Evolutionary conservation across 1,284 basidiomycete species (phyloP).

Genomic region (Porodaedalea pini): DNA sequence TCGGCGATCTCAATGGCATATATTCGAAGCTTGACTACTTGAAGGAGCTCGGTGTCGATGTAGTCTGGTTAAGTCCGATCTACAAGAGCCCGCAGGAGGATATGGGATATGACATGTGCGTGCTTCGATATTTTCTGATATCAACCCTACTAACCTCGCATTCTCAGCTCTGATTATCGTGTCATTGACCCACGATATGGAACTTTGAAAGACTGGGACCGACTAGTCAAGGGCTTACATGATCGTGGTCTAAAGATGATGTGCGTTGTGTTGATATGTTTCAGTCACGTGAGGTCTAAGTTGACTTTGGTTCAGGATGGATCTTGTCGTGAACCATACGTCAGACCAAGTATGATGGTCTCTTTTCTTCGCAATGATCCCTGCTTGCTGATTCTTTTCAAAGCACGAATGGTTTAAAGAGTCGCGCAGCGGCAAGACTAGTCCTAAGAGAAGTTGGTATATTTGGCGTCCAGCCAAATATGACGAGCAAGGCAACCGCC

Average conservation of each 20-base stretch:
- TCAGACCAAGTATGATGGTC: conserved; percentile 54
- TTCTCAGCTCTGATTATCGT: conserved; percentile 60
- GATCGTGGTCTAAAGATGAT: conserved; percentile 68
- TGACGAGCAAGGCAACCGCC: conserved; percentile 47
- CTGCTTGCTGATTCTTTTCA: not conserved
- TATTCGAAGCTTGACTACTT: conserved; percentile 65
- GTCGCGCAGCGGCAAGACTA: conserved; percentile 55
- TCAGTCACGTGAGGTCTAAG: conserved; percentile 11
- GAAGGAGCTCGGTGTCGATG: conserved; percentile 65
- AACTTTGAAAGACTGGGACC: conserved; percentile 70
- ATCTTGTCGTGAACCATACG: conserved; percentile 80
- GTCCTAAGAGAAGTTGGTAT: conserved; percentile 70
- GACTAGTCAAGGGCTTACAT: conserved; percentile 56
- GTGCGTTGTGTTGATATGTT: conserved; percentile 32
- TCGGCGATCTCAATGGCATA: conserved; percentile 75
- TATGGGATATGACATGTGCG: conserved; percentile 71
- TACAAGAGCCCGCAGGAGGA: conserved; percentile 68
- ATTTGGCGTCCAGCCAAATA: conserved; percentile 67
- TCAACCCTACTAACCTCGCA: not conserved
- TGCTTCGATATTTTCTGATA: conserved; percentile 19
- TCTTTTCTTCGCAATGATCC: not conserved
- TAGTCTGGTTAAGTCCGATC: conserved; percentile 75
- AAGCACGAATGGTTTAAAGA: conserved; percentile 74
- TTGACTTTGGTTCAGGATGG: conserved; percentile 46
- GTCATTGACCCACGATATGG: conserved; percentile 73